Evolutionary conservation across 2,329 filamentous ascomycete species (phyloP), one percentile per base, ranked within the genome.

Genomic region (Colletotrichum kahawae): DNA sequence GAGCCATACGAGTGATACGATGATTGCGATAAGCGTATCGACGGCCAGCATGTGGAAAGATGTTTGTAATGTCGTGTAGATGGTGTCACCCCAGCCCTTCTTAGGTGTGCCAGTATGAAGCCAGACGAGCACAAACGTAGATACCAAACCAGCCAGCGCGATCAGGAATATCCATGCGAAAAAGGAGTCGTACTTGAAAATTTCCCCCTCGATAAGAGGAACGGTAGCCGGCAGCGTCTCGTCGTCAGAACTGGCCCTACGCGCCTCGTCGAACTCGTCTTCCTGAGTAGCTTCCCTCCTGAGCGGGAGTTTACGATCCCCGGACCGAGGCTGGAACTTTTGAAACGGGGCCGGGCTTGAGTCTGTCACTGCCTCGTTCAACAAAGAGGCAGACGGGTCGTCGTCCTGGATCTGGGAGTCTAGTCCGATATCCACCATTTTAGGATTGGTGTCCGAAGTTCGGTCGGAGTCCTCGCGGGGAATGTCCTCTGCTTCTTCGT

Each of bases 101-200:
- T 94, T 94, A 68, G 94, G 93, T 1, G 93, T 87, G 21, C 94
- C 92, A 3, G 96, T 98, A 82, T 98, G 95, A 54, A 99, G 89
- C 88, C 94, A 97, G 29, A 98, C 94, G 16, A 99, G 89, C 77
- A 98, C 92, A 80, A 95, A 97, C 1, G 95, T 96, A 14, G 96
- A 94, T 80, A 98, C 91, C 81, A 98, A 90, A 51, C 93, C 94
- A 60, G 95, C 95, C 68, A 98, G 86, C 38, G 92, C 92, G 79
- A 98, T 97, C 63, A 98, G 86, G 82, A 96, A 99, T 57, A 98
- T 89, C 85, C 95, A 96, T 5, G 94, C 95, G 89, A 97, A 99
- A 85, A 98, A 98, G 7, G 93, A 89, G 83, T 99, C 97, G 82
- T 98, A 95, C 65, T 91, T 90, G 75, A 95, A 95, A 27, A 94